Evolutionary conservation across 495 filamentous ascomycete genomes (phyloP).

Genomic region (Pseudotulostoma volvatum): DNA sequence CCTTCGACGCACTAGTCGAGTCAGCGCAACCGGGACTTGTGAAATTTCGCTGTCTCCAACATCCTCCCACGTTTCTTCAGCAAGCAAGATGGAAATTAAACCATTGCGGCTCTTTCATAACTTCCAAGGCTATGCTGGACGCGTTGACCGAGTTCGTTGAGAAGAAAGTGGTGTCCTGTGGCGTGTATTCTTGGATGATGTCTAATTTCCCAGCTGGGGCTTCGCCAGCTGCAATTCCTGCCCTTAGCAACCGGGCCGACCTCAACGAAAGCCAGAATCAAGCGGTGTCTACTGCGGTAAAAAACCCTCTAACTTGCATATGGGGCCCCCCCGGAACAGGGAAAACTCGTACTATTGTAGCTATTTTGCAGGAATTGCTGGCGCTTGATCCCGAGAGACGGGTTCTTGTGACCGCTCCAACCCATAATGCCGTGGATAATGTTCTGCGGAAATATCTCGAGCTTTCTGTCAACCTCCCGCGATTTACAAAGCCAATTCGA

Average conservation of each 20-base stretch:
- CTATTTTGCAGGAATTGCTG: slow-evolving; percentile 24
- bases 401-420: slow-evolving; percentile 32
- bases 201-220: not conserved
- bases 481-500: not conserved
- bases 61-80: not conserved
- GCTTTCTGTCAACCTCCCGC: not conserved
- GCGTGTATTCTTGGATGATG: no score
- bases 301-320: slow-evolving; percentile 22
- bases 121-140: not conserved
- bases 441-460: slow-evolving; percentile 28
- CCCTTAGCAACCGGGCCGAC: not conserved
- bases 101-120: not conserved
- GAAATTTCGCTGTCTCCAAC: not conserved
- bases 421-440: slow-evolving; percentile 38
- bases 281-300: slow-evolving; percentile 23
- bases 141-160: not conserved
- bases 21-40: not conserved
- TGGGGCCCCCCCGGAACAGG: slow-evolving; percentile 40
- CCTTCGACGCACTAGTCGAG: not conserved
- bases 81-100: not conserved
- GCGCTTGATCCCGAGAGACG: slow-evolving; percentile 9
- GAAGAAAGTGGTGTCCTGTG: not conserved
- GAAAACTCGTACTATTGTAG: slow-evolving; percentile 35
- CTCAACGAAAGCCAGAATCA: slow-evolving; percentile 31
- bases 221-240: not conserved